These are phyloP conservation scores for Chamaecrista fasciculata DNA, from an alignment of 306 rosid species.

Conservation along the genomic window DNA sequence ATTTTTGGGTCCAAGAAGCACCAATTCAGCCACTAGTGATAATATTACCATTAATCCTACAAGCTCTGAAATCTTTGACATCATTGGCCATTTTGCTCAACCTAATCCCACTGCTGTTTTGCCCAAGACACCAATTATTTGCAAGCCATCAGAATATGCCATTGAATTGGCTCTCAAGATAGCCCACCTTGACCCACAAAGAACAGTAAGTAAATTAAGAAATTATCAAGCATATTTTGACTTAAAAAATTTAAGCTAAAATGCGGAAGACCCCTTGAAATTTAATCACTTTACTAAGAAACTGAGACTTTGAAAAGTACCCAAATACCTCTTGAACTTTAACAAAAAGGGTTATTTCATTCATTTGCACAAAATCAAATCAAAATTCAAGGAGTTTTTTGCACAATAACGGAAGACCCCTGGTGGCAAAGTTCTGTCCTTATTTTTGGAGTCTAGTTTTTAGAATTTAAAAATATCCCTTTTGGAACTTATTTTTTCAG, in stretches of 20 bases:
- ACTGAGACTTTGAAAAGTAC: no score
- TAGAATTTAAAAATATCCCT: not conserved
- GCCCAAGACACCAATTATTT: conserved; percentile 86
- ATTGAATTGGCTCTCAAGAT: conserved; percentile 76
- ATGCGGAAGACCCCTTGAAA: no score
- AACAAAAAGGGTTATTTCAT: no score
- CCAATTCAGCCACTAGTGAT: conserved; percentile 14
- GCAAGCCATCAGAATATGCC: conserved; percentile 80
- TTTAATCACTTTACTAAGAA: no score
- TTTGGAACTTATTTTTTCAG: not conserved
- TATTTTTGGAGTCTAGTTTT: not conserved
- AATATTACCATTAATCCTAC: conserved; percentile 2
- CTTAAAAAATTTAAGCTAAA: not conserved
- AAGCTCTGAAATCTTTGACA: conserved; percentile 64
- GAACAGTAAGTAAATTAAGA: conserved; percentile 65
- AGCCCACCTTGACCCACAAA: conserved; percentile 78
- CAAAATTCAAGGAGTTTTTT: no score
- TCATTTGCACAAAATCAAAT: no score
- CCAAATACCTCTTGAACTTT: no score
- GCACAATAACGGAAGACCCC: no score
- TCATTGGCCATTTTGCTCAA: conserved; percentile 63
- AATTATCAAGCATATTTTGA: not conserved
- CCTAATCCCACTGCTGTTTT: conserved; percentile 43
- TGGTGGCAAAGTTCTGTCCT: no score
- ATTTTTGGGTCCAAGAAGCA: conserved; percentile 51